Base-by-base conservation (phyloP, 768 basidiomycete species). In the Amanita muscaria region DNA sequence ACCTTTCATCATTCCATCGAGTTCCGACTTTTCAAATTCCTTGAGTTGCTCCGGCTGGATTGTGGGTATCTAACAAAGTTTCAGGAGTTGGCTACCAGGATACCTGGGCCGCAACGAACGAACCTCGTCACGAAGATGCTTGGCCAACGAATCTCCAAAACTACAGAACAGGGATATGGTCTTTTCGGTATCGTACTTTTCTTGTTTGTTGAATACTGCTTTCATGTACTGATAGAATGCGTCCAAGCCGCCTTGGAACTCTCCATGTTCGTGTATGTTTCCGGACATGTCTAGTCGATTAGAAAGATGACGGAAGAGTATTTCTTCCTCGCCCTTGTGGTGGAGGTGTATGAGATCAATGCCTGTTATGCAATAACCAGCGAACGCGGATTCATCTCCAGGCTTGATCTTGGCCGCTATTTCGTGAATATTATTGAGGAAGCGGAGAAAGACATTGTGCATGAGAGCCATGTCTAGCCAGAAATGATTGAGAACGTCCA, bases 401-500 rank as follows among this genome's bases (percentile, higher is more conserved):
- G 36, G 29, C 5, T 42, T 31, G 25, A 58, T 36, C 1, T 15
- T 36, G 8, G 52, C 45, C 12, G 53, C 57, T 11, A 50, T 40
- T 18, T 25, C 8, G 6, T 51, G 50, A 21, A 56, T 54, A 3
- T 51, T 44, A 27, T 59, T 59, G 10, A 56, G 30, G 9, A 50
- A 47, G 21, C 56, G 56, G 14, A 59, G 53, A 36, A 59, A 49
- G 22, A 49, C 40, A 29, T 59, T 59, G 44, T 59, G 57, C 0
- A 52, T 52, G 11, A 51, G 35, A 4, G 49, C 41, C 56, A 59
- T 59, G 24, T 57, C 54, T 25, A 41, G n/a, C 12, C 23, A 40
- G 23, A 38, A 47, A 6, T 31, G 43, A n/a, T 44, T 48, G 12
- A 40, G 16, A 32, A 42, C n/a, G 29, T 49, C 21, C n/a, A n/a